Evolutionary conservation across 2,329 filamentous ascomycete species (phyloP), one percentile per base, ranked within the genome.

Genomic region (Cladophialophora immunda): DNA sequence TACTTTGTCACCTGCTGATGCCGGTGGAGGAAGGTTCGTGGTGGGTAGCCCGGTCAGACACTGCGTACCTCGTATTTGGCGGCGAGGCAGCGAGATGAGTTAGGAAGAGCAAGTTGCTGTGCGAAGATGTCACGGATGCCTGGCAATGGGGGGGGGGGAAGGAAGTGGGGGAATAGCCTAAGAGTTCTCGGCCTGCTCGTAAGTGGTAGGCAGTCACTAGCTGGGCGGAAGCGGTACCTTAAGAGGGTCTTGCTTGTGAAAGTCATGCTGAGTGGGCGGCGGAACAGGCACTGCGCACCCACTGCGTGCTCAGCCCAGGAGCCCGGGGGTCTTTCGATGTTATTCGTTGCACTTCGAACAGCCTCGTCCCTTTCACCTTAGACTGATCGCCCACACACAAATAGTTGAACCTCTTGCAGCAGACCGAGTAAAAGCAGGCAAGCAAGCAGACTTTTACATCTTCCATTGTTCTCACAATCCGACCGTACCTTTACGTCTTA

Each of bases 341-440:
- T 60, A 70, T 73, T 73, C 71, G 70, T 67, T 61, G 64, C 56
- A 63, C 6, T 73, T 73, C 71, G 61, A 66, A 62, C 69, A 69
- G 66, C 58, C 69, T 68, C 64, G 62, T 65, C 63, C 32, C 58
- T 53, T 61, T 63, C 57, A 38, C 38, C 52, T 36, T 45, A 50
- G 61, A 38, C 34, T 19, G 58, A 60, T 47, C 47, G 38, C 58
- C 61, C 58, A 59, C 67, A 55, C 66, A 67, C 65, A 69, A 62
- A 62, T 52, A 56, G 57, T 34, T 27, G 52, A 67, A 45, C 27
- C 53, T 59, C 41, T 45, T 30, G 38, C 53, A 53, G 34, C 41
- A 61, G 52, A 38, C 59, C 13, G 22, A 34, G 38, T 56, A 5
- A 54, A 45, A 62, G 50, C 54, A 64, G 50, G 45, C 63, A 41